Conservation (phyloP, 192 early-diverging fungal genomes). For the Mortierella claussenii region DNA sequence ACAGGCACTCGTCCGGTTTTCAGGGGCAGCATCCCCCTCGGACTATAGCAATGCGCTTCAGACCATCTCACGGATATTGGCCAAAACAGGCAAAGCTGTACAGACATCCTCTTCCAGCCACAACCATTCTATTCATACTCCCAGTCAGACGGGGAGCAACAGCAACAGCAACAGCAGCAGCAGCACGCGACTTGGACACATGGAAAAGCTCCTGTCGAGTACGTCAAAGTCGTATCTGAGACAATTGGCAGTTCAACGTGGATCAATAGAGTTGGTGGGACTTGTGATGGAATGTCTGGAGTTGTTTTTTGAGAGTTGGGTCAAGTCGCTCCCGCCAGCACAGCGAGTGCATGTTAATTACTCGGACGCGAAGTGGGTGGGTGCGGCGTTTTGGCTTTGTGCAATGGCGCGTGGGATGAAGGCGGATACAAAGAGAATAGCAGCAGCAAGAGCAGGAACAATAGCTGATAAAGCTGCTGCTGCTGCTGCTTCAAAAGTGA, state of each 20-base stretch:
- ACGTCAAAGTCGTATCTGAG: slow-evolving; percentile 7
- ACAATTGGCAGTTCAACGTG: slow-evolving; percentile 35
- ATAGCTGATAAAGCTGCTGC: neutral
- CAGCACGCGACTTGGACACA: slow-evolving; percentile 4
- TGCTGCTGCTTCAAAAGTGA: neutral
- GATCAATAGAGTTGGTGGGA: slow-evolving; percentile 37
- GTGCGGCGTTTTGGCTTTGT: slow-evolving; percentile 44
- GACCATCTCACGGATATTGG: slow-evolving; percentile 10
- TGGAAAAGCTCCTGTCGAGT: neutral
- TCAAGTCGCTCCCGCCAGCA: slow-evolving; percentile 23
- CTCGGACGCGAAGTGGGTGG: slow-evolving; percentile 43
- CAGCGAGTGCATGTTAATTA: slow-evolving; percentile 28
- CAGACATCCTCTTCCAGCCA: neutral
- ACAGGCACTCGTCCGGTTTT: slow-evolving; percentile 24
- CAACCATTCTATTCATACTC: neutral
- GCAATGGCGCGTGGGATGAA: slow-evolving; percentile 37
- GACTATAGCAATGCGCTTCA: slow-evolving; percentile 22
- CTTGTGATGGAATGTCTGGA: slow-evolving; percentile 33
- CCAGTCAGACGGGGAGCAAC: too few species aligned
- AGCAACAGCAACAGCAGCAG: too few species aligned
- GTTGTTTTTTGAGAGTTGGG: slow-evolving; percentile 33
- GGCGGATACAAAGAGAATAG: neutral
- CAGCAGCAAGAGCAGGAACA: neutral
- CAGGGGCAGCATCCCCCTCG: slow-evolving; percentile 11
- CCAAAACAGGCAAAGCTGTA: slow-evolving; percentile 18